Conservation (phyloP, 2,329 filamentous ascomycete genomes). For the Bipolaris zeicola region DNA sequence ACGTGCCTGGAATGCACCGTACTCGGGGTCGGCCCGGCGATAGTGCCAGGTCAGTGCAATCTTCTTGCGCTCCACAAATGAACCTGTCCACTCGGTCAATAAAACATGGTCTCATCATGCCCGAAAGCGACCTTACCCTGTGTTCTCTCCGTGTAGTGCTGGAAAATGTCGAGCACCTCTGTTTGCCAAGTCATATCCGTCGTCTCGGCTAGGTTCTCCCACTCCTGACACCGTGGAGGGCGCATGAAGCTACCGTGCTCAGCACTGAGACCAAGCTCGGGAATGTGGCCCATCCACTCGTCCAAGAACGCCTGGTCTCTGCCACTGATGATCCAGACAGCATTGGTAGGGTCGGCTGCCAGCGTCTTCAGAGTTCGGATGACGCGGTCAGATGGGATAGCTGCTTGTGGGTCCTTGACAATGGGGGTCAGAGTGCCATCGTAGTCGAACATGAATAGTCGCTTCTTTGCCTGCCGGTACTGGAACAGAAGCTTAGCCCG, state of each 20-base stretch:
- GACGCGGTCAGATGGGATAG: constrained; percentile 83
- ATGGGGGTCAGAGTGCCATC: constrained; percentile 95
- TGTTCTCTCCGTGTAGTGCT: constrained; percentile 84
- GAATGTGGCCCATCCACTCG: constrained; percentile 90
- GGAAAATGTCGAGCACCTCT: constrained; percentile 82
- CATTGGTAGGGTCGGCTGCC: constrained; percentile 78
- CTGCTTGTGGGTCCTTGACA: constrained; percentile 86
- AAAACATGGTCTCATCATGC: not conserved
- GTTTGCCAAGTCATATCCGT: constrained; percentile 92
- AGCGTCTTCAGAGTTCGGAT: constrained; percentile 79
- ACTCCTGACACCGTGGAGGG: constrained; percentile 73
- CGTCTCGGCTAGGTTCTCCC: constrained; percentile 87
- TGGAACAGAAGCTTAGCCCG: constrained; percentile 71
- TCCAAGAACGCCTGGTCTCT: constrained; percentile 90
- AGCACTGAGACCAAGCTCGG: constrained; percentile 87
- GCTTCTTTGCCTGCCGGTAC: constrained; percentile 75
- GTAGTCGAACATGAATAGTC: constrained; percentile 98
- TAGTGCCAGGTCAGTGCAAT: constrained; percentile 98
- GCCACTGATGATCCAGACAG: constrained; percentile 98
- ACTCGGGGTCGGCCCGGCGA: constrained; percentile 84
- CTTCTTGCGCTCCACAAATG: constrained; percentile 92
- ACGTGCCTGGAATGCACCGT: constrained; percentile 76
- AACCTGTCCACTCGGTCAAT: constrained; percentile 59
- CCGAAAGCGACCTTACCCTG: constrained; percentile 63
- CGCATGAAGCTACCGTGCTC: constrained; percentile 97